A percentile compares a stretch with the other conserved stretches of the same genome.
Conservation (phyloP, 2,329 filamentous ascomycete species). For the Xylariaceae sp. region DNA sequence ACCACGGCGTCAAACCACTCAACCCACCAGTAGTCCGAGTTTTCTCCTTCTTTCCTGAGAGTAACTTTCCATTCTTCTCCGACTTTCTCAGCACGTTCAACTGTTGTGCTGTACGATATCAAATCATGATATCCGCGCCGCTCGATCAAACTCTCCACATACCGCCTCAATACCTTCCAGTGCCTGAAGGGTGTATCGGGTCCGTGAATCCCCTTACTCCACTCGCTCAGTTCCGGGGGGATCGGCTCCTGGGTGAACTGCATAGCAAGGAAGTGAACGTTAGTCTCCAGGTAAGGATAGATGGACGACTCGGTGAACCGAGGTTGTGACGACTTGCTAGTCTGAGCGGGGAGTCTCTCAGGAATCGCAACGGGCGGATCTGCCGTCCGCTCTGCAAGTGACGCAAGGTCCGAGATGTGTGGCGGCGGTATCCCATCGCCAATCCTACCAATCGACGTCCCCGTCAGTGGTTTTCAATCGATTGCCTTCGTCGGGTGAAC, state of each 20-base stretch:
- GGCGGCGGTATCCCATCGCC: conserved; percentile 43
- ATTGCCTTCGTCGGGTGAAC: too few species aligned
- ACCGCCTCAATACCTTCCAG: conserved; percentile 59
- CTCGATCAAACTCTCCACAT: conserved; percentile 54
- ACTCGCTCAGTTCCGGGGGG: conserved; percentile 44
- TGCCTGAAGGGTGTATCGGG: conserved; percentile 63
- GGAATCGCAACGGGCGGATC: conserved; percentile 54
- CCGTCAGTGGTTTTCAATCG: too few species aligned
- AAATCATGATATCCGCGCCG: conserved; percentile 56
- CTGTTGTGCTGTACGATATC: conserved; percentile 60
- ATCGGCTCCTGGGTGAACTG: conserved; percentile 61
- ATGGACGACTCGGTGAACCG: conserved; percentile 61
- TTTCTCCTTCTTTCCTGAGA: conserved; percentile 44
- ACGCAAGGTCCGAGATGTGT: conserved; percentile 47
- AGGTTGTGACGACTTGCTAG: conserved; percentile 45
- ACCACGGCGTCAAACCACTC: conserved; percentile 65
- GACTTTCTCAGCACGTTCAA: conserved; percentile 59
- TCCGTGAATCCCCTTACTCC: conserved; percentile 53
- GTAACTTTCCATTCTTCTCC: conserved; percentile 55
- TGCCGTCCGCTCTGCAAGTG: conserved; percentile 51
- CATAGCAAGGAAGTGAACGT: conserved; percentile 63
- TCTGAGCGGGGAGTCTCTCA: conserved; percentile 47
- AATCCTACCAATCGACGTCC: conserved; percentile 40
- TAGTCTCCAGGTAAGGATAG: conserved; percentile 67
- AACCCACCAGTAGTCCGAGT: conserved; percentile 61